Evolutionary conservation across 164 flowering plant genomes (phyloP).

Genomic region (Echeveria elegans): DNA sequence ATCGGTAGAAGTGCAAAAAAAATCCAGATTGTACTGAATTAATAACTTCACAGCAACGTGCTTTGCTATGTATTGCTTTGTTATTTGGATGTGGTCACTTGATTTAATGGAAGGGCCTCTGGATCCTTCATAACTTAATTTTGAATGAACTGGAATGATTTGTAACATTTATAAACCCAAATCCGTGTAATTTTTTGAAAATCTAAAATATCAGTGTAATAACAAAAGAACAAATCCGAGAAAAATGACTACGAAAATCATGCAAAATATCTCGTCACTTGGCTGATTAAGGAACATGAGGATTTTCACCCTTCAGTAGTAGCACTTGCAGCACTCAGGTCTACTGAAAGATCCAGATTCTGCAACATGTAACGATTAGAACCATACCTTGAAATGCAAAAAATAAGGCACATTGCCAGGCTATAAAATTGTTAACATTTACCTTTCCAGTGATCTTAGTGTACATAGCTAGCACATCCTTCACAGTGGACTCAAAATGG

Average conservation of each 20-base stretch:
- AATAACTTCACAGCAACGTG: too few species aligned
- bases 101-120: too few species aligned
- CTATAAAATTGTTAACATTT: slow-evolving; percentile 8
- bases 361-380: slow-evolving; percentile 16
- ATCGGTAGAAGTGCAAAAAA: not conserved
- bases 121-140: too few species aligned
- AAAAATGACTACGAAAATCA: not conserved
- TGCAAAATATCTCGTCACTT: not conserved
- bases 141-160: too few species aligned
- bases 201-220: not conserved
- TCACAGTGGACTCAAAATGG: slow-evolving; percentile 78
- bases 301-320: slow-evolving; percentile 34
- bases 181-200: too few species aligned
- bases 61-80: too few species aligned
- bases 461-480: slow-evolving; percentile 65
- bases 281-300: not conserved
- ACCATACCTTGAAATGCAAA: not conserved
- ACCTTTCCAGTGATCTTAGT: slow-evolving; percentile 90
- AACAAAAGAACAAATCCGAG: not conserved
- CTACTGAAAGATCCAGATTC: slow-evolving; percentile 67
- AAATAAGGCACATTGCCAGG: not conserved
- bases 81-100: too few species aligned
- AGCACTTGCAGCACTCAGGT: slow-evolving; percentile 84
- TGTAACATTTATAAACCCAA: too few species aligned
- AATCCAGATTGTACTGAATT: not conserved